Base-by-base conservation (phyloP, 2,329 filamentous ascomycete species). In the Fusarium devonianum region DNA sequence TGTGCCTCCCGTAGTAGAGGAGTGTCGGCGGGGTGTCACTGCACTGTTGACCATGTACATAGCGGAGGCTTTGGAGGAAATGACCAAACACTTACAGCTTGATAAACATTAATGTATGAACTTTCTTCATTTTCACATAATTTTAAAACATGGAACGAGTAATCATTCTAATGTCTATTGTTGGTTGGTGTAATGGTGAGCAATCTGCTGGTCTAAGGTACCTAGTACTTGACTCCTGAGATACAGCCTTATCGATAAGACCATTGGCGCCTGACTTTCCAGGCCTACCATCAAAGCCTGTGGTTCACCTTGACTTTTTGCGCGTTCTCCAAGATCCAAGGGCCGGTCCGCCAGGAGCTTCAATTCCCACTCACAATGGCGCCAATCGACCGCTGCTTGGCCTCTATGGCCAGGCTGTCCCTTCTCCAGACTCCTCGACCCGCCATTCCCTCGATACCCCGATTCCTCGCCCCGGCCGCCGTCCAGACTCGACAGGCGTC, bases 341-440 rank as follows among this genome's bases (percentile, higher is more conserved):
- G 35, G 37, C 43, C 42, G 58, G 49, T 48, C 44, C 42, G 28
- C 44, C 39, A 60, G 42, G 62, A 71, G 56, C 70, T 62, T 56
- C 60, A 63, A 62, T 55, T 48, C 58, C 53, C 41, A 53, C 41
- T 38, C 63, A 64, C 38, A 52, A 83, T 84, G 81, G 76, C 78
- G 51, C 73, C 78, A 63, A 74, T 77, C 63, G 76, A 75, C 58
- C 76, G 78, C 67, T 83, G 78, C 65, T 69, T 83, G 67, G 78
- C 76, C 74, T 79, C 79, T 2, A 68, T 83, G 75, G 78, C 79
- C 62, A 77, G 77, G 65, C 68, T 81, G 22, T 77, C 72, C 37
- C 68, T 83, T 16, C 64, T 73, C 13, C 65, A 76, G 25, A 59
- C 73, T 19, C 32, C 68, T 29, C 73, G 80, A 55, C 78, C 80